phyloP scores from a whole-genome alignment of 2,329 filamentous ascomycete genomes.

The Alternaria triticina region DNA sequence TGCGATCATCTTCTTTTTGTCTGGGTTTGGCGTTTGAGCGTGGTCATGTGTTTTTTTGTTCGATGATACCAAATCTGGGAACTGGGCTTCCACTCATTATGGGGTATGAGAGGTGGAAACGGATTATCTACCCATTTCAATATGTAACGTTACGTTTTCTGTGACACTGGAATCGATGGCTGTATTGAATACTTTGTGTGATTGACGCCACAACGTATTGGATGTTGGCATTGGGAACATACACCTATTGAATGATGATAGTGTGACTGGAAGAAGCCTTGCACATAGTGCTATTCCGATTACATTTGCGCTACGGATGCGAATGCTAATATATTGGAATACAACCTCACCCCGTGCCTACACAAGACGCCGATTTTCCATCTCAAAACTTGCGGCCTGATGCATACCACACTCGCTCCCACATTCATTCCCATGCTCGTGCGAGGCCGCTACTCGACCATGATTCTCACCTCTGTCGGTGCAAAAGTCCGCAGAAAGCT shows the following conservation, averaged over 20 bases:
- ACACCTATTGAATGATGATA: background rate
- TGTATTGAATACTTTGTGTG: background rate
- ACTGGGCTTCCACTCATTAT: slow-evolving; percentile 20
- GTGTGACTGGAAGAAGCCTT: background rate
- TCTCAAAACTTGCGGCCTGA: background rate
- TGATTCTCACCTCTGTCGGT: background rate
- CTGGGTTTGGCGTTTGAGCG: slow-evolving; percentile 26
- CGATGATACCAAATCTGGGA: slow-evolving; percentile 21
- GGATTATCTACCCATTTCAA: background rate
- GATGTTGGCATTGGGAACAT: background rate
- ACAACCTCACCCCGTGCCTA: background rate
- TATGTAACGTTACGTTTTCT: background rate
- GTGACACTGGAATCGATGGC: background rate
- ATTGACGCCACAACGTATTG: background rate
- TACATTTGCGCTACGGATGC: too few species aligned
- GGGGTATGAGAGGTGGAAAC: background rate
- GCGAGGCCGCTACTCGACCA: background rate
- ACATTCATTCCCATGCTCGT: background rate
- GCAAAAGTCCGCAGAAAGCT: slow-evolving; percentile 12
- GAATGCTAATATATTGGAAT: too few species aligned
- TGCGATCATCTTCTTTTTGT: background rate
- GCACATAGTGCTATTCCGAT: too few species aligned
- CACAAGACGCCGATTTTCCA: background rate
- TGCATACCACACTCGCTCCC: background rate
- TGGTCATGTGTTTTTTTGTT: slow-evolving; percentile 10